These are phyloP conservation scores for Lipomyces chichibuensis DNA, from an alignment of 805 yeast species.

Conservation along the genomic window DNA sequence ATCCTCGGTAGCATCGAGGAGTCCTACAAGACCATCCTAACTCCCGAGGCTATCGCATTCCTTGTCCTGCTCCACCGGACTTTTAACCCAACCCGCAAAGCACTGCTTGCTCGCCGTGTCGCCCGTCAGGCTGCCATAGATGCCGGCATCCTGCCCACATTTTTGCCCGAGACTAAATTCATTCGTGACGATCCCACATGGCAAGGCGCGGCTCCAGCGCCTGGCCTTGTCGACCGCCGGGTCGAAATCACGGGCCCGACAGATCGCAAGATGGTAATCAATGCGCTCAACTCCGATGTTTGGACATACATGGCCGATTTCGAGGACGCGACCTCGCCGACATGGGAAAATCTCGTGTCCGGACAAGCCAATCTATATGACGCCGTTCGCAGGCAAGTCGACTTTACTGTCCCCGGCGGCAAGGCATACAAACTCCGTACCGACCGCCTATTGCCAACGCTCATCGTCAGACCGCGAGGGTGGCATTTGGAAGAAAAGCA, in stretches of 20 bases:
- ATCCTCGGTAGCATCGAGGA: conserved; percentile 57
- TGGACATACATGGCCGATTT: conserved; percentile 78
- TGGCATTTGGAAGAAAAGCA: conserved; percentile 75
- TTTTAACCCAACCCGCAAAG: conserved; percentile 59
- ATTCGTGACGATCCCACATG: conserved; percentile 68
- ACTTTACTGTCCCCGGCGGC: conserved; percentile 44
- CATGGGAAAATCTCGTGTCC: conserved; percentile 66
- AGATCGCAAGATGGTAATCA: conserved; percentile 74
- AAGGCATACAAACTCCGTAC: conserved; percentile 58
- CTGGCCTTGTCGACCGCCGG: conserved; percentile 69
- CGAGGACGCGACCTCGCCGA: conserved; percentile 73
- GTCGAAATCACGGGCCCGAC: conserved; percentile 79
- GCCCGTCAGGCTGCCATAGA: conserved; percentile 60
- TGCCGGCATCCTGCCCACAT: conserved; percentile 66
- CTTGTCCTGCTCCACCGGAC: conserved; percentile 68
- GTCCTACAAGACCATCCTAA: conserved; percentile 58
- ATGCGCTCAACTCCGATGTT: conserved; percentile 68
- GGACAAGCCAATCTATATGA: conserved; percentile 74
- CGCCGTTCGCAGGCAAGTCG: conserved; percentile 62
- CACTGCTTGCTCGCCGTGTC: conserved; percentile 59
- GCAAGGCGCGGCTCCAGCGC: conserved; percentile 72
- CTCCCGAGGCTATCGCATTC: conserved; percentile 65
- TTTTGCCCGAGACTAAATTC: conserved; percentile 63
- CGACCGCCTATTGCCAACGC: conserved; percentile 56
- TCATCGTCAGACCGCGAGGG: conserved; percentile 63